These are phyloP conservation scores for Brachypodium distachyon DNA, from an alignment of 202 grass and related monocot genomes.

Conservation along the genomic window DNA sequence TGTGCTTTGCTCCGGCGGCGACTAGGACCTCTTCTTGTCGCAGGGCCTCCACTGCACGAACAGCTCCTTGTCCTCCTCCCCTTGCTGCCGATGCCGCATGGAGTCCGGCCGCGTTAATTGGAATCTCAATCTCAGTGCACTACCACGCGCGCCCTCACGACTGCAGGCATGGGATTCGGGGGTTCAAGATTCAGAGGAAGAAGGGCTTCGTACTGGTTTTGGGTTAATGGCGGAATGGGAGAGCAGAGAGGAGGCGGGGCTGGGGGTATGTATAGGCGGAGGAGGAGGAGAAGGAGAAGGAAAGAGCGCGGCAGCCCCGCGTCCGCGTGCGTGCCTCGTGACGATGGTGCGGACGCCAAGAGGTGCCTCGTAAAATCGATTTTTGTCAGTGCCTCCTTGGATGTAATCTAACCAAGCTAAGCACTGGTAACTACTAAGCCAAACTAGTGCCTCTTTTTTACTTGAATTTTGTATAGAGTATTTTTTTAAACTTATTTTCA, in stretches of 20 bases:
- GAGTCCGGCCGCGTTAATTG: not conserved
- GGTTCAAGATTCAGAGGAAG: not conserved
- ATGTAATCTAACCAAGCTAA: too few species aligned
- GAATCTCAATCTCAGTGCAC: not conserved
- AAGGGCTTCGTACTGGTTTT: not conserved
- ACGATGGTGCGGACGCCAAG: not conserved
- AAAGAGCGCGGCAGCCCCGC: not conserved
- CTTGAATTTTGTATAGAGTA: too few species aligned
- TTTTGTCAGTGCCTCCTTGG: too few species aligned
- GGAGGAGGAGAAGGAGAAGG: not conserved
- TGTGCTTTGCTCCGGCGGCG: not conserved
- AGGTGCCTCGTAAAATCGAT: too few species aligned
- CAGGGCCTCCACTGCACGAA: slow-evolving; percentile 64
- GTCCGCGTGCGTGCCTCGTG: slow-evolving; percentile 1
- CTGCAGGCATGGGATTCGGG: slow-evolving; percentile 15
- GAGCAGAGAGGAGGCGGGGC: not conserved
- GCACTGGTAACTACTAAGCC: too few species aligned
- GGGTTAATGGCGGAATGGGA: not conserved
- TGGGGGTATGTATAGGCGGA: slow-evolving; percentile 24
- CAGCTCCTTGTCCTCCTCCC: slow-evolving; percentile 48
- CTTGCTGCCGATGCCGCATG: slow-evolving; percentile 48
- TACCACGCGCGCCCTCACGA: not conserved
- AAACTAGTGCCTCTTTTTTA: too few species aligned
- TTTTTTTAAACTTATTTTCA: too few species aligned
- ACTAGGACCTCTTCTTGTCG: slow-evolving; percentile 65